These are phyloP conservation scores for Aphanomyces stellatus DNA, from an alignment of 352 stramenopile species.

Conservation along the genomic window DNA sequence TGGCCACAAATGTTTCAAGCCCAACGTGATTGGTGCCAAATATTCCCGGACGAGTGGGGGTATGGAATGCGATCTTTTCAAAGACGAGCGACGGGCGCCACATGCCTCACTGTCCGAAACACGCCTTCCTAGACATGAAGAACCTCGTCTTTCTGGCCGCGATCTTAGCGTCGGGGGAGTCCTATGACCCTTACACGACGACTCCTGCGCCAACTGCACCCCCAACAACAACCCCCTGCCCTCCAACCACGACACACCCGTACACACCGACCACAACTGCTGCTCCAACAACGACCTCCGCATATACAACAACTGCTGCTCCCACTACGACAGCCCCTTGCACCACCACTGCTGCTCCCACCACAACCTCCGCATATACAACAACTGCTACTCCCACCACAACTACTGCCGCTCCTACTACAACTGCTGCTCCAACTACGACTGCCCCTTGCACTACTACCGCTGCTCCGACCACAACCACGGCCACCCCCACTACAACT, in stretches of 20 bases:
- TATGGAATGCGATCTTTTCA: background rate
- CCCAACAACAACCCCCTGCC: no score
- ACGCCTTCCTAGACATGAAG: background rate
- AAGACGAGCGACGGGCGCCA: constrained; percentile 28
- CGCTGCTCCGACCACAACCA: no score
- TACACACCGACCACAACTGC: no score
- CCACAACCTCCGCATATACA: background rate
- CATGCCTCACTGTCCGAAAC: constrained; percentile 83
- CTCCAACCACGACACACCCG: no score
- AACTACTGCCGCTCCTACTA: background rate
- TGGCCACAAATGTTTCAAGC: no score
- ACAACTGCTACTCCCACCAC: background rate
- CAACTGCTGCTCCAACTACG: background rate
- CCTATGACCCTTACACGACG: background rate
- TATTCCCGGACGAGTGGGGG: background rate
- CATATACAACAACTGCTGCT: no score
- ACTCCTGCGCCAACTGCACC: background rate
- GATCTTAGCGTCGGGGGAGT: background rate
- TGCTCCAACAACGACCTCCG: no score
- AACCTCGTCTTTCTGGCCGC: background rate
- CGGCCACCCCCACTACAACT: no score
- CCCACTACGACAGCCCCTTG: background rate
- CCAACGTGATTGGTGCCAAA: background rate
- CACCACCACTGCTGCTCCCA: no score
- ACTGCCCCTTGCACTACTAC: no score